Base-by-base conservation (phyloP, 106 monocot genomes). In the Phalaenopsis equestris region DNA sequence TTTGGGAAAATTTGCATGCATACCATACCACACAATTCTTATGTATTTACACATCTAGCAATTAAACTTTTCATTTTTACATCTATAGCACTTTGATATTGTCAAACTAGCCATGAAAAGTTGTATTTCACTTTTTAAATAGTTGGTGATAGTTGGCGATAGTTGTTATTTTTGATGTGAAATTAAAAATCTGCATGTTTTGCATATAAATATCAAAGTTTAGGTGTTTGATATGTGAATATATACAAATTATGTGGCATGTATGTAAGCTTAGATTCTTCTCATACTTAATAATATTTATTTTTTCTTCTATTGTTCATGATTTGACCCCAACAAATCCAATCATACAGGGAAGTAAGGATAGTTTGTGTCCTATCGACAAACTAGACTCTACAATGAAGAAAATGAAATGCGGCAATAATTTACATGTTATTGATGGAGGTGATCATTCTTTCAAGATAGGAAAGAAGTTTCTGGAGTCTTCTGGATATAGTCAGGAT, bases 401-500 rank as follows among this genome's bases (percentile, higher is more conserved):
- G 84, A 94, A 94, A 75, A 97, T 97, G 97, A 90, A 84, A 74
- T 85, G 89, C 49, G 6, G 17, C 11, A 97, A 89, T 75, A 90
- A 89, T 76, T 42, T 94, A 81, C 81, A 89, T 84, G 87, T 97
- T 9, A 84, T 97, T 56, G 89, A 88, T 56, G 90, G 92, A 75
- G 92, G 97, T 16, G 94, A 97, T 73, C 97, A 94, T 73, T 97
- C 97, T 23, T 89, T 97, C 77, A 94, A 94, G 72, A 90, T 98
- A 19, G 94, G 94, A 18, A 94, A 98, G 84, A 94, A 83, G 65
- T 75, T 80, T 68, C 84, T 89, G 15, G 43, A 89, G 42, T 89
- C 90, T 12, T 55, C 79, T 41, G 92, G 94, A 56, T 49, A 82
- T 39, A 84, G 41, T 80, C 96, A 97, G 83, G 83, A 80, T 16